These are phyloP conservation scores for Saccharomycopsis sp. DNA, from an alignment of 805 yeast species.

Conservation along the genomic window DNA sequence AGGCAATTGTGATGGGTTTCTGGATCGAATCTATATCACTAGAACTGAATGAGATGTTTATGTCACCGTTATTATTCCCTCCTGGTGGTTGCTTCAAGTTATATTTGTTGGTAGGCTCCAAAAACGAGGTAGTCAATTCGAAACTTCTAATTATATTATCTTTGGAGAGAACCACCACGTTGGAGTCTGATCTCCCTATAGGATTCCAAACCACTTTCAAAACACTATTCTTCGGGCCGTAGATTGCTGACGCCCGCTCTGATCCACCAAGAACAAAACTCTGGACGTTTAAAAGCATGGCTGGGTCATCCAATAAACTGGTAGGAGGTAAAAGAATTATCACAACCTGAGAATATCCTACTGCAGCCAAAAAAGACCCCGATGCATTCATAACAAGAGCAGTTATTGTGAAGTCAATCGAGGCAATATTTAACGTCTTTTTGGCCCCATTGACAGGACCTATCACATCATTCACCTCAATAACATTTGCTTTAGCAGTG, in stretches of 20 bases:
- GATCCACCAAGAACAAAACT: conserved; percentile 17
- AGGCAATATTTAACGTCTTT: conserved; percentile 23
- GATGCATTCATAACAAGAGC: conserved; percentile 34
- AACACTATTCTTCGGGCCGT: conserved; percentile 28
- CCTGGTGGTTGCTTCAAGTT: conserved; percentile 24
- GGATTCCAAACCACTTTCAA: conserved; percentile 40
- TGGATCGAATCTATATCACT: conserved; percentile 22
- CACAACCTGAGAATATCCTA: conserved; percentile 29
- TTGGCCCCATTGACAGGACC: conserved; percentile 20
- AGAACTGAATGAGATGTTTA: conserved; percentile 10
- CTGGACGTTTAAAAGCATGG: conserved; percentile 4
- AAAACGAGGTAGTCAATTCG: conserved; percentile 30
- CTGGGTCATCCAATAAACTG: background rate
- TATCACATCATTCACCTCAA: conserved; percentile 17
- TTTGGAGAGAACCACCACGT: conserved; percentile 36
- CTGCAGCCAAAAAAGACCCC: conserved; percentile 38
- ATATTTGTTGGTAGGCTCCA: conserved; percentile 23
- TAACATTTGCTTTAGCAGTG: conserved; percentile 29
- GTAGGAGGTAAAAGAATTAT: conserved; percentile 31
- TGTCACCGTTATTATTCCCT: background rate
- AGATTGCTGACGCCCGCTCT: background rate
- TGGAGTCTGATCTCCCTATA: conserved; percentile 37
- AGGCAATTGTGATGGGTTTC: conserved; percentile 25
- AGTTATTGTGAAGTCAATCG: conserved; percentile 29
- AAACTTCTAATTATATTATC: conserved; percentile 31